Conservation (phyloP, 768 basidiomycete genomes). For the Hypholoma sublateritium region DNA sequence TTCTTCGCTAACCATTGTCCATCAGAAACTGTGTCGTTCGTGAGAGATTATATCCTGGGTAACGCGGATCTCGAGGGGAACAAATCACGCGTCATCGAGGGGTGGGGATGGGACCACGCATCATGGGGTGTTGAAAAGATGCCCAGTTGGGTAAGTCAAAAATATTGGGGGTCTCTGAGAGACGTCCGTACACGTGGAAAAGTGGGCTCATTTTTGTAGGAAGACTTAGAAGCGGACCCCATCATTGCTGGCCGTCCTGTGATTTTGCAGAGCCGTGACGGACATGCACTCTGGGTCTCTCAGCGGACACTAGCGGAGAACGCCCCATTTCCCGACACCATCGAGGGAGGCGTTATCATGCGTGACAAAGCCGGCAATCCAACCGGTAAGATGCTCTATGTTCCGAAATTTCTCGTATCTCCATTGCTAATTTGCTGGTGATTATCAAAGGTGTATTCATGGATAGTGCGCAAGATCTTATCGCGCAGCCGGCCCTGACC, state of each 20-base stretch:
- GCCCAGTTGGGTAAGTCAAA: conserved; percentile 12
- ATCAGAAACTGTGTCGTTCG: conserved; percentile 59
- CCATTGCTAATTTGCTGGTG: background rate
- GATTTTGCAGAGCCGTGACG: conserved; percentile 83
- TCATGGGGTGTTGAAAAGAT: conserved; percentile 42
- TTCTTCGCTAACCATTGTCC: background rate
- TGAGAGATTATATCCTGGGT: conserved; percentile 59
- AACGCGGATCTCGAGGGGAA: conserved; percentile 55
- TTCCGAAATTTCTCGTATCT: background rate
- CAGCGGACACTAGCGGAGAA: conserved; percentile 54
- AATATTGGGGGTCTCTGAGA: background rate
- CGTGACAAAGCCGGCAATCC: conserved; percentile 65
- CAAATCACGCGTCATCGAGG: conserved; percentile 62
- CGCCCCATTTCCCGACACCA: conserved; percentile 58
- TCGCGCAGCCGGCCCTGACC: conserved; percentile 60
- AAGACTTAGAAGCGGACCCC: conserved; percentile 70
- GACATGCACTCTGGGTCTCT: conserved; percentile 88
- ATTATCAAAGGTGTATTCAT: conserved; percentile 61
- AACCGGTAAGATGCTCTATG: conserved; percentile 54
- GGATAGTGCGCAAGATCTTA: conserved; percentile 83
- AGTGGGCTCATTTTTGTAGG: conserved; percentile 35
- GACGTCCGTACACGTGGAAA: background rate
- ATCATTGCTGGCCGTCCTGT: conserved; percentile 67
- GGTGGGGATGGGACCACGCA: conserved; percentile 93
- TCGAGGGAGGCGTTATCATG: conserved; percentile 82